Evolutionary conservation across 441 rosid genomes (phyloP), one percentile per base, ranked within the genome.

Genomic region (Metrosideros polymorpha): DNA sequence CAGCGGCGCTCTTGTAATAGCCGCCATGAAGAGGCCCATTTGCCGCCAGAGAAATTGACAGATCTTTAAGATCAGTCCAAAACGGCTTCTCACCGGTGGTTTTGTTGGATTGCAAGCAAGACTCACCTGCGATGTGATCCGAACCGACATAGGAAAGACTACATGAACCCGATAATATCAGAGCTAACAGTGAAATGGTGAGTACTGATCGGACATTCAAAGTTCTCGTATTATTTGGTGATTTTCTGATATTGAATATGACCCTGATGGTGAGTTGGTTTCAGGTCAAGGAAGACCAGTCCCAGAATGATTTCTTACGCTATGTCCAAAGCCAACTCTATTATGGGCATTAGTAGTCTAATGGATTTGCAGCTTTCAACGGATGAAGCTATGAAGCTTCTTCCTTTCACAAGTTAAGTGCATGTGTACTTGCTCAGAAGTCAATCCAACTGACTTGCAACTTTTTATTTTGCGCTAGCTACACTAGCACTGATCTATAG

Each of bases 1-100:
- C 92, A 0, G 82, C 76, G 1, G 27, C 9, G 27, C 88, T 25
- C 39, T 83, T 83, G 54, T 85, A 87, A 85, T 91, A 71, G 79
- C 79, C 14, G 0, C 79, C 79, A 0, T 35, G 79, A 71, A 71
- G 79, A 35, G 79, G 47, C 1, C 1, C n/a, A 22, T 39, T 35
- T 35, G 47, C n/a, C 0, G 0, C 47, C 1, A 6, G 17, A 71
- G 79, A 71, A 71, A n/a, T 42, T 12, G 0, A 35, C 1, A 0
- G n/a, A 71, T 71, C 47, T 1, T 71, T 9, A 71, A 10, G 47
- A 71, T n/a, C 47, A 22, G 79, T 39, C 79, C 0, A 5, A 42
- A 71, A 71, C 0, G 15, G 15, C 47, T 1, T 35, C 47, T 35
- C 47, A 19, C 13, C 0, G 0, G 77, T 66, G 77, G 77, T 66